Base-by-base conservation (phyloP, 306 rosid genomes). In the Alnus glutinosa region DNA sequence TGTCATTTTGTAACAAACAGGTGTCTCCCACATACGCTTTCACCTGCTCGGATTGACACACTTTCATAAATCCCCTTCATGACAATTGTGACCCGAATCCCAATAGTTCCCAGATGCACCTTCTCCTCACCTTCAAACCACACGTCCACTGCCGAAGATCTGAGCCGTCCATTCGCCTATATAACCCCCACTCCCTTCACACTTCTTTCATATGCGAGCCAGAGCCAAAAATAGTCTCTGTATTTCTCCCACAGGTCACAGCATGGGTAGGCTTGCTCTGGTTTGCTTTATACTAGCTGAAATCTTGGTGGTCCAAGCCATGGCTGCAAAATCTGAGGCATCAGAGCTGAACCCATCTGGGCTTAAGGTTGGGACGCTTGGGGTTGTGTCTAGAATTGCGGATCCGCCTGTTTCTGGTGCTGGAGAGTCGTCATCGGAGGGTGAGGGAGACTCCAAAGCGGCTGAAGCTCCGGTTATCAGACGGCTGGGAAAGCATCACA, bases 401-500 rank as follows among this genome's bases (percentile, higher is more conserved):
- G 81, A 86, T 42, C 77, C 71, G 4, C 63, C 72, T 44, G 80
- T 84, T 54, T 73, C 82, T 34, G 73, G 49, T 61, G 75, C 70
- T 11, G 66, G 73, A 36, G 85, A 76, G 77, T 50, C 89, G 76
- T 55, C 89, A 67, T 71, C 86, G 18, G 62, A 44, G 30, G 52
- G 57, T 39, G 71, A 67, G 57, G 85, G 59, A 62, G 87, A 75
- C 55, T 49, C 83, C 34, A 63, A 67, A 74, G 83, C 4, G 70
- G 92, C 94, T 36, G 90, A 83, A 67, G 90, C 89, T 71, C 97
- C 98, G 13, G 51, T 57, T 42, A 73, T 78, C 73, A 83, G 97
- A 82, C 85, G 86, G 78, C 12, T 92, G 76, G 92, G 90, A 64
- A 89, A 89, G 67, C 97, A 89, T 70, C 94, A 78, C 77, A 39